Percentiles rank a stretch among this genome's conserved stretches.
Evolutionary conservation across 495 filamentous ascomycete species (phyloP).

Genomic region (Hypomontagnella submonticulosa): DNA sequence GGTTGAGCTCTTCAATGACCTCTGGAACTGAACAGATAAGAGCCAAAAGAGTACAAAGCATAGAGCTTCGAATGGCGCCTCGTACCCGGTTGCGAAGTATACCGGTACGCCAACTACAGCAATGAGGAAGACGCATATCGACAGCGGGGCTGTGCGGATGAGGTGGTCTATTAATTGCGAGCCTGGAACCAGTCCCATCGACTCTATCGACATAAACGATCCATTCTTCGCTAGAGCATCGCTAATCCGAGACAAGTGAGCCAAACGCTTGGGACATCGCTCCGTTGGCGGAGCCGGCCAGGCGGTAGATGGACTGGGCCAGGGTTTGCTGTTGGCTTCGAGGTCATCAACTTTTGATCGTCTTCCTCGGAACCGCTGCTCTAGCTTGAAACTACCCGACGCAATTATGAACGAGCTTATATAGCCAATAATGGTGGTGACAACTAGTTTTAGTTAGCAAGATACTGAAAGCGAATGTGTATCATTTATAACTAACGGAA

Average conservation of each 20-base stretch:
- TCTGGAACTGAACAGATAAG: slow-evolving; percentile 52
- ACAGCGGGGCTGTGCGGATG: slow-evolving; percentile 44
- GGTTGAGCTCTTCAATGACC: slow-evolving; percentile 43
- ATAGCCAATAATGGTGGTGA: slow-evolving; percentile 39
- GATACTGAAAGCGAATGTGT: not conserved
- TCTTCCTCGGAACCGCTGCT: slow-evolving; percentile 31
- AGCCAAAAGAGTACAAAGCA: slow-evolving; percentile 56
- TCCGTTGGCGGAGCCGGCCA: slow-evolving; percentile 37
- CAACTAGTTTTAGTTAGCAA: slow-evolving; percentile 32
- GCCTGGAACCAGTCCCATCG: not conserved
- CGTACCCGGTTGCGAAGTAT: slow-evolving; percentile 35
- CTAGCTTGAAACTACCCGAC: slow-evolving; percentile 35
- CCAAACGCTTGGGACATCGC: slow-evolving; percentile 11
- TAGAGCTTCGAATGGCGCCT: slow-evolving; percentile 49
- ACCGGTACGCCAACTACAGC: slow-evolving; percentile 39
- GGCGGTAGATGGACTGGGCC: slow-evolving; percentile 44
- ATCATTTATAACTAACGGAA: slow-evolving; percentile 48
- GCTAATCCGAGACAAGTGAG: slow-evolving; percentile 36
- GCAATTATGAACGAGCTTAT: slow-evolving; percentile 30
- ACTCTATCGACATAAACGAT: slow-evolving; percentile 13
- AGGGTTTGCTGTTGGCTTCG: slow-evolving; percentile 38
- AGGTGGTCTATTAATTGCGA: slow-evolving; percentile 30
- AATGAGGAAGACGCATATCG: slow-evolving; percentile 39
- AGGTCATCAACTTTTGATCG: slow-evolving; percentile 27
- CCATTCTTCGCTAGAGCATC: slow-evolving; percentile 18